Percentiles rank a stretch among this genome's conserved stretches.
Conservation (phyloP, 1,284 basidiomycete genomes). For the Austroboletus olivaceoglutinosus region DNA sequence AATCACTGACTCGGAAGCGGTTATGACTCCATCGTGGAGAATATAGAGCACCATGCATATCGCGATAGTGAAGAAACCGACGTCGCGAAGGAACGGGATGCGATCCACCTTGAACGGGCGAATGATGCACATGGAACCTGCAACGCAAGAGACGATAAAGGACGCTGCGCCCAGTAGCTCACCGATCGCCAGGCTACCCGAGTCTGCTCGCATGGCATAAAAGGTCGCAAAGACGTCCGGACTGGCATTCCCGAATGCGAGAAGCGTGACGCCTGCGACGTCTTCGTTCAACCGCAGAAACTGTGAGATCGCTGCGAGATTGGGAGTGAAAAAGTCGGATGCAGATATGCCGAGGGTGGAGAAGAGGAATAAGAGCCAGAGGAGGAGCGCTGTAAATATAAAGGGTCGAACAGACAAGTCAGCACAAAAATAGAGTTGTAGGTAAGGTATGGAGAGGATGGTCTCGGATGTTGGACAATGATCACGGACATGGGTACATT, state of each 20-base stretch:
- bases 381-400: conserved; percentile 57
- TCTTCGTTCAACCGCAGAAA: conserved; percentile 85
- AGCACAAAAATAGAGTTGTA: conserved; percentile 68
- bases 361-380: conserved; percentile 85
- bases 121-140: conserved; percentile 95
- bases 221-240: conserved; percentile 95
- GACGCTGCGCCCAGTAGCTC: conserved; percentile 94
- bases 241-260: conserved; percentile 92
- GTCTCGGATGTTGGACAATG: conserved; percentile 57
- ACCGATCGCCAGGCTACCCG: conserved; percentile 89
- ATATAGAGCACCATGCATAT: conserved; percentile 74
- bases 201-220: conserved; percentile 83
- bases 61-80: conserved; percentile 87
- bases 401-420: conserved; percentile 50
- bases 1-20: conserved; percentile 68
- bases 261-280: conserved; percentile 88
- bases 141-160: conserved; percentile 95
- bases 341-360: conserved; percentile 89
- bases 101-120: conserved; percentile 85
- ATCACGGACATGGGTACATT: conserved; percentile 61
- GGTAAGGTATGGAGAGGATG: conserved; percentile 67
- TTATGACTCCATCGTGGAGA: conserved; percentile 76
- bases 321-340: conserved; percentile 94
- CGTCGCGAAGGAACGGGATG: conserved; percentile 86
- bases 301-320: conserved; percentile 82